Conservation (phyloP, 2,329 filamentous ascomycete genomes). For the Diaporthe ampelina region DNA sequence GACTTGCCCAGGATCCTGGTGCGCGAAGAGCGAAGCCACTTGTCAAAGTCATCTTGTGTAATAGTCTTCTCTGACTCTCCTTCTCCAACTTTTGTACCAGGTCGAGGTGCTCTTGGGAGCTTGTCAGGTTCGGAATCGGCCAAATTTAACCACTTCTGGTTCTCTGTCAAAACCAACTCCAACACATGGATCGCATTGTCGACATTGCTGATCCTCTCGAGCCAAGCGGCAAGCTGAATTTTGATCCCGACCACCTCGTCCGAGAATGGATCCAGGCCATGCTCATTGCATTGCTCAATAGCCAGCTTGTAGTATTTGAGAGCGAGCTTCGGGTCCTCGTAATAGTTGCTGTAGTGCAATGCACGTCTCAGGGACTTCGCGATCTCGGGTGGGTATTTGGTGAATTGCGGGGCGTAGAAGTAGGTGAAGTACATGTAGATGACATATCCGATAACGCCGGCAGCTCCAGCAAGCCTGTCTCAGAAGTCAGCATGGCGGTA, state of each 20-base stretch:
- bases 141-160: conserved; percentile 70
- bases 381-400: conserved; percentile 75
- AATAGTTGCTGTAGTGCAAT: conserved; percentile 86
- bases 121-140: conserved; percentile 63
- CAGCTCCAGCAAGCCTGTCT: conserved; percentile 53
- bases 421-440: conserved; percentile 65
- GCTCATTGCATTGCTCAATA: conserved; percentile 78
- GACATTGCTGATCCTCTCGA: conserved; percentile 82
- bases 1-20: conserved; percentile 80
- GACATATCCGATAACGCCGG: conserved; percentile 54
- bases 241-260: conserved; percentile 93
- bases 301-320: conserved; percentile 88
- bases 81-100: conserved; percentile 49
- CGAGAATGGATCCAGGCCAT: conserved; percentile 88
- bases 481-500: conserved; percentile 46
- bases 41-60: conserved; percentile 56
- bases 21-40: conserved; percentile 54
- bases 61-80: conserved; percentile 39
- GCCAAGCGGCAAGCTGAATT: conserved; percentile 82
- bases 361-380: conserved; percentile 85
- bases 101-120: conserved; percentile 36
- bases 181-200: conserved; percentile 81
- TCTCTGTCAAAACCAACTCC: conserved; percentile 81
- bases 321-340: conserved; percentile 80
- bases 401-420: conserved; percentile 69